Conservation (phyloP, 2,329 filamentous ascomycete genomes). For the Thermothelomyces thermophilus region DNA sequence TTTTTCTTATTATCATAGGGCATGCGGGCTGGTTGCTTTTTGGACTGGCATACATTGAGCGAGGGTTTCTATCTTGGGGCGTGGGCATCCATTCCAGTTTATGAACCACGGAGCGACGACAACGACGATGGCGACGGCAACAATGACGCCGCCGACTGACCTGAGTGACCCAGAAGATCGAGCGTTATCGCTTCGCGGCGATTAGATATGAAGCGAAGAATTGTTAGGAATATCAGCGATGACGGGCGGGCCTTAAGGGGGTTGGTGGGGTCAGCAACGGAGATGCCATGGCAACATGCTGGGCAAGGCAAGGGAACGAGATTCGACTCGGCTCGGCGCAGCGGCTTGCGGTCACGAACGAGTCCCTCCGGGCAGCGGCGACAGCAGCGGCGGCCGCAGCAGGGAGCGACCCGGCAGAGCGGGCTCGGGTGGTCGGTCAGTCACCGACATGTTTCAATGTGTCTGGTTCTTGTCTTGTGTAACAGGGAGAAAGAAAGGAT, state of each 20-base stretch:
- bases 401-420: neutral
- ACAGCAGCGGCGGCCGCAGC: no score
- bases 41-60: neutral
- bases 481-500: neutral
- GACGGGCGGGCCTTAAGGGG: no score
- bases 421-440: neutral
- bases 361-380: neutral
- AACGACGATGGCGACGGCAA: neutral
- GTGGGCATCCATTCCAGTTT: neutral
- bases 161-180: neutral
- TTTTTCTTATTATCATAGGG: neutral
- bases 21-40: neutral
- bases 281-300: neutral
- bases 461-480: neutral
- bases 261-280: neutral
- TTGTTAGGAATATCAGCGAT: constrained; percentile 3
- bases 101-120: neutral
- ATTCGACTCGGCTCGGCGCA: neutral
- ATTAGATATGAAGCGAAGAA: constrained; percentile 1
- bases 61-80: neutral
- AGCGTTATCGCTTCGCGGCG: no score
- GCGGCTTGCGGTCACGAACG: neutral
- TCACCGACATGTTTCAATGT: neutral
- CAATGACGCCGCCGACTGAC: neutral
- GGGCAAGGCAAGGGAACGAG: neutral